phyloP scores from a whole-genome alignment of 2,329 filamentous ascomycete species.

The Aureobasidium subglaciale region DNA sequence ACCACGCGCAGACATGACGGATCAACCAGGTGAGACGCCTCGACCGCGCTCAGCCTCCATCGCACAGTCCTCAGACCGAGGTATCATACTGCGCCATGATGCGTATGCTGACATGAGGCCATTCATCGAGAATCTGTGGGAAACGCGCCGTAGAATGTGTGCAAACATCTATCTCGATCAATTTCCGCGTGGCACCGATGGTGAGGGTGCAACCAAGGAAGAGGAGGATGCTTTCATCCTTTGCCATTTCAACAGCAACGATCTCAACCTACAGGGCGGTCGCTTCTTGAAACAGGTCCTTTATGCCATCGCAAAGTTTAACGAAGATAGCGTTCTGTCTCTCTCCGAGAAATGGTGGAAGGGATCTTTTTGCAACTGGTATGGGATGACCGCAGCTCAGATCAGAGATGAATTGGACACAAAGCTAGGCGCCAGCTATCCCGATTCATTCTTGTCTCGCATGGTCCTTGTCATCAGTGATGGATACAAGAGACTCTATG shows the following conservation, averaged over 20 bases:
- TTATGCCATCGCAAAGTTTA: constrained; percentile 27
- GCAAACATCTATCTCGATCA: constrained; percentile 26
- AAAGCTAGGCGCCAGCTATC: constrained; percentile 16
- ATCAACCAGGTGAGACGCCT: neutral
- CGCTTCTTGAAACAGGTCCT: constrained; percentile 31
- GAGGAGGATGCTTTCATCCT: constrained; percentile 27
- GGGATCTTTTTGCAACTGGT: constrained; percentile 21
- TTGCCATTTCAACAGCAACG: constrained; percentile 23
- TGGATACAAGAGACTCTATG: neutral
- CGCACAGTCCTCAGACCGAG: neutral
- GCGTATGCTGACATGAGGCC: constrained; percentile 25
- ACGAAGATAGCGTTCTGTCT: constrained; percentile 23
- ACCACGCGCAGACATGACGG: neutral
- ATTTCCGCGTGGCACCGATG: constrained; percentile 23
- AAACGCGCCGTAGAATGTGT: constrained; percentile 22
- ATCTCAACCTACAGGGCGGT: constrained; percentile 25
- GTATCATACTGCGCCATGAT: constrained; percentile 26
- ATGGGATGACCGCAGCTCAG: constrained; percentile 15
- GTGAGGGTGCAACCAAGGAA: constrained; percentile 18
- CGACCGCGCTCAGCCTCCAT: neutral
- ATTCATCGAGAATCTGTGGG: constrained; percentile 25
- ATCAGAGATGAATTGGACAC: constrained; percentile 22
- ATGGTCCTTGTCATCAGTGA: constrained; percentile 18
- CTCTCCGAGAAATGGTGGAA: constrained; percentile 21
- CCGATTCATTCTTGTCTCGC: constrained; percentile 16